Evolutionary conservation across 306 rosid genomes (phyloP).

Genomic region (Dryas alaskensis): DNA sequence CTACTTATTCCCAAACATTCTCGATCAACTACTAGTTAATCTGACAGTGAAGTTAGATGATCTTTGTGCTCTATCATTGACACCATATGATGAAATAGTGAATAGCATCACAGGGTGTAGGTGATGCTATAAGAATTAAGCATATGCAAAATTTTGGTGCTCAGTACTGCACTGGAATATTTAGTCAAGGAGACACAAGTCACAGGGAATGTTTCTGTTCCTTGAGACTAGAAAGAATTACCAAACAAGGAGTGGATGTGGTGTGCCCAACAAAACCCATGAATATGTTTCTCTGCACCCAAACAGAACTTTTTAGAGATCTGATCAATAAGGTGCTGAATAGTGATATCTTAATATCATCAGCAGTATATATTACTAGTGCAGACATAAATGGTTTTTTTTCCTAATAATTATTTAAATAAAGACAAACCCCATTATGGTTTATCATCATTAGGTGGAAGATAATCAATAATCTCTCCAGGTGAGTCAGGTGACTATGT

Average conservation of each 20-base stretch:
- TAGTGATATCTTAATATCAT: conserved; percentile 2
- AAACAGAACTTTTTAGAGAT: conserved; percentile 30
- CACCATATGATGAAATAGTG: neutral
- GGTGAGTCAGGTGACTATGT: conserved; percentile 29
- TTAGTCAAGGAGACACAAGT: conserved; percentile 66
- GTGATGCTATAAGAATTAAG: neutral
- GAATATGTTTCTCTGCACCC: conserved; percentile 49
- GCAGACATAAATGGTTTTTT: neutral
- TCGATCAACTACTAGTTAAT: neutral
- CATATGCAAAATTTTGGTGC: neutral
- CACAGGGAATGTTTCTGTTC: conserved; percentile 73
- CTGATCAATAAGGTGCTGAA: conserved; percentile 17
- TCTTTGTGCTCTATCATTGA: neutral
- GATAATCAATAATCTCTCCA: conserved; percentile 45
- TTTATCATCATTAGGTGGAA: conserved; percentile 54
- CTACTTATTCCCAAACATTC: no score
- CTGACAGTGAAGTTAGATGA: neutral
- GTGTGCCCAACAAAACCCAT: conserved; percentile 49
- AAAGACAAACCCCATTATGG: conserved; percentile 62
- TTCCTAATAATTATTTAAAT: conserved; percentile 35
- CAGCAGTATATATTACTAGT: neutral
- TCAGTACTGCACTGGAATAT: conserved; percentile 1
- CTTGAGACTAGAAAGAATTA: conserved; percentile 35
- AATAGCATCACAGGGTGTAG: neutral
- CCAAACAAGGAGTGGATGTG: conserved; percentile 33